Evolutionary conservation across 768 basidiomycete genomes (phyloP).

Genomic region (Leccinum subgranulosum): DNA sequence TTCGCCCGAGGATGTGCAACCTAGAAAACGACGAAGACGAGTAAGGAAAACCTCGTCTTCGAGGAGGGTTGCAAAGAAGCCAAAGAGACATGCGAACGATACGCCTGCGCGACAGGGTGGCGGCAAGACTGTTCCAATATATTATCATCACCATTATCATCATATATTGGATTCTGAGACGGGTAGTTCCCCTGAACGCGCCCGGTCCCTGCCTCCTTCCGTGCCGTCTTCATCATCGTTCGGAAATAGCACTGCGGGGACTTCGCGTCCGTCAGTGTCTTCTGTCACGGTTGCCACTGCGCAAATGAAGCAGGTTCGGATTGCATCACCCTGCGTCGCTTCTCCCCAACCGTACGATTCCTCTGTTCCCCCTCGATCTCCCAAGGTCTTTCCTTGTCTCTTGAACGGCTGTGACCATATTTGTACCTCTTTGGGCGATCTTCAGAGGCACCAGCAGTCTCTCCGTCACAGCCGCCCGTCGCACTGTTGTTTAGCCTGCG

Average conservation of each 20-base stretch:
- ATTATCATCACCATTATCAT: not conserved
- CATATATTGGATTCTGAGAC: not conserved
- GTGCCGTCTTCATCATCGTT: not conserved
- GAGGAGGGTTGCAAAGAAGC: constrained; percentile 9
- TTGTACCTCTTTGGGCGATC: constrained; percentile 28
- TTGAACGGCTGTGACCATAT: constrained; percentile 25
- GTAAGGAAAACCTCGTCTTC: constrained; percentile 1
- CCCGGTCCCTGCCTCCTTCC: not conserved
- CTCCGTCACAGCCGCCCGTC: constrained; percentile 27
- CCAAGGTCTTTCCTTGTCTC: constrained; percentile 22
- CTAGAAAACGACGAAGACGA: constrained; percentile 18
- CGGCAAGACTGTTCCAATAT: not conserved
- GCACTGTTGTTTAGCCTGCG: constrained; percentile 22
- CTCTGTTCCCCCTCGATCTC: constrained; percentile 2
- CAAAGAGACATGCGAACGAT: constrained; percentile 11
- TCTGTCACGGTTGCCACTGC: constrained; percentile 4
- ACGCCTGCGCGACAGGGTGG: constrained; percentile 3
- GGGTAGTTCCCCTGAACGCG: not conserved
- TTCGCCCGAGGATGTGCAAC: constrained; percentile 4
- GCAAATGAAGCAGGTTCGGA: constrained; percentile 13
- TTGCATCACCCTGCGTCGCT: constrained; percentile 11
- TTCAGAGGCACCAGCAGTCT: constrained; percentile 28
- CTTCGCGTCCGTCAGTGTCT: constrained; percentile 3
- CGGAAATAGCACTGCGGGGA: not conserved
- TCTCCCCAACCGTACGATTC: constrained; percentile 3